phyloP scores from a whole-genome alignment of 768 basidiomycete genomes.

The Macrolepiota albuminosa region DNA sequence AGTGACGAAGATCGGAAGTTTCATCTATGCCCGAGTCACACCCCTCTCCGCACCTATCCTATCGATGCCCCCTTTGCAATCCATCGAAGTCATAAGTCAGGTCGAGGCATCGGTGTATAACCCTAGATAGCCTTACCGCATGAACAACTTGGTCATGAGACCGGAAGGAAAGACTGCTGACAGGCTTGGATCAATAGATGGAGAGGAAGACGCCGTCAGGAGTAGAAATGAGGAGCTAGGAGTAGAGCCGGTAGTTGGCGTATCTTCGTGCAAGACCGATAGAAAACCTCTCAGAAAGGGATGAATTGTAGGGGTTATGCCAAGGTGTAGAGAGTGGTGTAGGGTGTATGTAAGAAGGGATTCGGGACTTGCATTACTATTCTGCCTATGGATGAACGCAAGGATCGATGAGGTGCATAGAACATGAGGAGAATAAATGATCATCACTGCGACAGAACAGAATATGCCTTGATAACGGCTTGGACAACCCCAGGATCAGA shows the following conservation, averaged over 20 bases:
- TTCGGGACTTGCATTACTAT: neutral
- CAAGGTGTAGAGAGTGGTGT: neutral
- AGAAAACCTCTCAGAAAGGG: neutral
- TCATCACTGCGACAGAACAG: no score
- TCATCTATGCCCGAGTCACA: neutral
- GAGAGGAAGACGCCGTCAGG: neutral
- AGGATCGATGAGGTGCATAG: no score
- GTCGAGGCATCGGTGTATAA: neutral
- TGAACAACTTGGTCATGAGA: slow-evolving; percentile 3
- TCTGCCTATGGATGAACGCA: no score
- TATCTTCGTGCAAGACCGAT: slow-evolving; percentile 1
- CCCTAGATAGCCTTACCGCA: neutral
- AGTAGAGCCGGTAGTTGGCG: neutral
- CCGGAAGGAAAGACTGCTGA: slow-evolving; percentile 3
- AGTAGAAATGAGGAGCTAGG: neutral
- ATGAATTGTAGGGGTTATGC: neutral
- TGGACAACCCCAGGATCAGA: no score
- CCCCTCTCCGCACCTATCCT: neutral
- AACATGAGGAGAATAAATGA: no score
- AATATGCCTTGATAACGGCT: no score
- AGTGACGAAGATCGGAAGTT: no score
- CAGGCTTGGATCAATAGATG: neutral
- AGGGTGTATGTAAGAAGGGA: neutral
- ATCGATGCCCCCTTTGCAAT: neutral
- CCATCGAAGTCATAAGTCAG: neutral